A percentile compares a stretch with the other conserved stretches of the same genome.
These are phyloP conservation scores for Mycena galericulata DNA, from an alignment of 768 basidiomycete genomes.

Conservation along the genomic window DNA sequence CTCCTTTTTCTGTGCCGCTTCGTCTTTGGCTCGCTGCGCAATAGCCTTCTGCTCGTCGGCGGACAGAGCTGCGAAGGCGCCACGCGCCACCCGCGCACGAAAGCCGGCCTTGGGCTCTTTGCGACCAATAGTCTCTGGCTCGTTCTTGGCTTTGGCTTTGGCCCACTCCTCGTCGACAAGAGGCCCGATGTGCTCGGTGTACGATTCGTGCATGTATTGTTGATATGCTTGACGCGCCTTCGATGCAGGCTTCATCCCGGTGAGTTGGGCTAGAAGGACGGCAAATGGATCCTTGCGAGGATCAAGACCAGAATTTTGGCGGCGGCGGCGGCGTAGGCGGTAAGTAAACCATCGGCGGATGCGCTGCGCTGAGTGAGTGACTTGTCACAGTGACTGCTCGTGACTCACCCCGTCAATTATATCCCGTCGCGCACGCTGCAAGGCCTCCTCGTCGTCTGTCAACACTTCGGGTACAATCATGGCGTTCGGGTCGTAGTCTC, in stretches of 20 bases:
- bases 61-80: background rate
- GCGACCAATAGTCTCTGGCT: background rate
- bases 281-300: constrained; percentile 21
- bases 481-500: background rate
- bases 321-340: background rate
- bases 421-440: background rate
- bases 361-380: background rate
- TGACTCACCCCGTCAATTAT: background rate
- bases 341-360: constrained; percentile 15
- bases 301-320: background rate
- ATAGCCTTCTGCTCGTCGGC: background rate
- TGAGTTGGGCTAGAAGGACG: constrained; percentile 3
- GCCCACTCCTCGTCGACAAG: constrained; percentile 2
- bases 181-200: background rate
- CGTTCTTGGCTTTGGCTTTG: background rate
- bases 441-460: background rate
- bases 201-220: constrained; percentile 19
- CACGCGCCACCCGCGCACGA: background rate
- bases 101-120: constrained; percentile 13
- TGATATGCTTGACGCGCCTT: constrained; percentile 23
- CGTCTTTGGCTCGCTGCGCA: background rate
- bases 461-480: background rate
- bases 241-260: background rate
- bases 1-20: background rate
- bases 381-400: background rate